These are phyloP conservation scores for Skeletonema grethae DNA, from an alignment of 108 stramenopile species.

Conservation along the genomic window DNA sequence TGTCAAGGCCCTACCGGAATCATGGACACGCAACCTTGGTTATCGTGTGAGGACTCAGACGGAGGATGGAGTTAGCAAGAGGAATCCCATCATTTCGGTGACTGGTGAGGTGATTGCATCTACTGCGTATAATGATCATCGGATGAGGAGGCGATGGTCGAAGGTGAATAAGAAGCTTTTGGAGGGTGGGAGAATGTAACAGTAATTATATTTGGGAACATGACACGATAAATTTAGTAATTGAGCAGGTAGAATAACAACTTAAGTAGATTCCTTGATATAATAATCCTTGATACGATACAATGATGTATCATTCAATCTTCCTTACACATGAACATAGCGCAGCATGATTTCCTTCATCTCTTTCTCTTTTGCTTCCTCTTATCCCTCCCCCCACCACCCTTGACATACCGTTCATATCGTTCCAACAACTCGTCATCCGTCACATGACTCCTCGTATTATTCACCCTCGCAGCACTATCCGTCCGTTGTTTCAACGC, in stretches of 20 bases:
- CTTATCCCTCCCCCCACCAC: slow-evolving; percentile 23
- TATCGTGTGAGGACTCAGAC: slow-evolving; percentile 46
- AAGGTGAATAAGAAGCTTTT: slow-evolving; percentile 61
- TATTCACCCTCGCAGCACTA: slow-evolving; percentile 28
- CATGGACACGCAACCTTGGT: slow-evolving; percentile 75
- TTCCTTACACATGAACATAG: too few species aligned
- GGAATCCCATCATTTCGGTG: slow-evolving; percentile 64
- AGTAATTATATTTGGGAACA: neutral
- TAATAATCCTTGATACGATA: too few species aligned
- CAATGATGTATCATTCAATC: too few species aligned
- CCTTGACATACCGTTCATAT: slow-evolving; percentile 68
- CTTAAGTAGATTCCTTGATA: neutral
- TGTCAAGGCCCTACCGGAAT: slow-evolving; percentile 59
- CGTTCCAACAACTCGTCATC: slow-evolving; percentile 76
- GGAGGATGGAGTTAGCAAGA: slow-evolving; percentile 36
- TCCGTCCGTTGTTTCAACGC: slow-evolving; percentile 36
- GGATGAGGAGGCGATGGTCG: slow-evolving; percentile 70
- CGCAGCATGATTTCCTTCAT: neutral
- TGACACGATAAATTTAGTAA: too few species aligned
- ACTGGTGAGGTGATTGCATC: slow-evolving; percentile 61
- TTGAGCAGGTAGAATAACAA: too few species aligned
- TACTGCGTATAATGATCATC: slow-evolving; percentile 66
- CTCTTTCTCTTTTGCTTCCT: slow-evolving; percentile 17
- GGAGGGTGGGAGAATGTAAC: slow-evolving; percentile 62
- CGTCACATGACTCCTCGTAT: slow-evolving; percentile 43